Percentiles rank a stretch among this genome's conserved stretches.
These are phyloP conservation scores for Xylogone sp. DNA, from an alignment of 2,329 filamentous ascomycete species.

Conservation along the genomic window DNA sequence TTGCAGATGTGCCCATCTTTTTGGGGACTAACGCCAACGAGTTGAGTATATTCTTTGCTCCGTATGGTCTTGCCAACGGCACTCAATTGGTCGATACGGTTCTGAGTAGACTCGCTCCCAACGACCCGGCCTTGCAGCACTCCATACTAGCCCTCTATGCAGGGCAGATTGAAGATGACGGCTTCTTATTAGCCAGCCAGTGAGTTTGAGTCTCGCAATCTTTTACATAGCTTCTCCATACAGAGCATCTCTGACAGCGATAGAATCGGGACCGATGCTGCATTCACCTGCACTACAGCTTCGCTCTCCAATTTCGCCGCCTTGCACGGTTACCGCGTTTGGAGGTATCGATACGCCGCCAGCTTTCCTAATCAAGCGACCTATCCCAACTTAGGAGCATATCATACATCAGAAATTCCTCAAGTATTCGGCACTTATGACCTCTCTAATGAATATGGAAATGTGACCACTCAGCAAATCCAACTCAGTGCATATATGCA, in stretches of 20 bases:
- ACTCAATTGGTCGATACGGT: neutral
- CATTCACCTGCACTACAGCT: neutral
- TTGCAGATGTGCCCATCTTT: neutral
- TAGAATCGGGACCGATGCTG: neutral
- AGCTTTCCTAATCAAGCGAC: neutral
- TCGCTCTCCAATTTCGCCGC: neutral
- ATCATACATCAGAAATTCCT: constrained; percentile 30
- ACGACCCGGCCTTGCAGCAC: neutral
- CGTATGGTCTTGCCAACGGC: neutral
- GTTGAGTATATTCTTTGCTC: neutral
- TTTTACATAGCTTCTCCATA: neutral
- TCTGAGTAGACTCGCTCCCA: neutral
- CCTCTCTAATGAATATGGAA: constrained; percentile 1
- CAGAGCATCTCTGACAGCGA: neutral
- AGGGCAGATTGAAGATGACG: neutral
- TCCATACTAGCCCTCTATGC: neutral
- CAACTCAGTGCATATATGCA: constrained; percentile 21
- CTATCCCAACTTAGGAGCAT: constrained; percentile 20
- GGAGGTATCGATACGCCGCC: neutral
- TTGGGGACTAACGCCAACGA: neutral
- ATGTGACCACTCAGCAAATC: constrained; percentile 15
- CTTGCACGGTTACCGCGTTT: neutral
- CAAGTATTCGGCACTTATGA: constrained; percentile 26
- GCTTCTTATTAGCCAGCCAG: neutral
- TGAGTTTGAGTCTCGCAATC: neutral